These are phyloP conservation scores for Cinchona pubescens DNA, from an alignment of 257 asterid genomes.

Conservation along the genomic window DNA sequence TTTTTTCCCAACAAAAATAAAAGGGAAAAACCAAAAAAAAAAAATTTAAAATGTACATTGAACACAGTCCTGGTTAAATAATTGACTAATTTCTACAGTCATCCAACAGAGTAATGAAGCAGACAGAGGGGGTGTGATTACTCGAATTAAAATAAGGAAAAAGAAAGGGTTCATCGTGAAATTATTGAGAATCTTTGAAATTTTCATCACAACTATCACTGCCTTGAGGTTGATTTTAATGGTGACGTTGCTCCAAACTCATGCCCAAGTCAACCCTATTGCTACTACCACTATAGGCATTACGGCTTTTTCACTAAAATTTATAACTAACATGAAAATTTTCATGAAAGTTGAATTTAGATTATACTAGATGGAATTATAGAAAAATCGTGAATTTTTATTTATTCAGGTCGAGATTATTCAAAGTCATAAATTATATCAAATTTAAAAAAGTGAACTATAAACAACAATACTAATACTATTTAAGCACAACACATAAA, in stretches of 20 bases:
- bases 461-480: too few relatives aligned
- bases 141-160: neutral
- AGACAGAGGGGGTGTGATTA: conserved; percentile 2
- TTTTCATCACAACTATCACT: conserved; percentile 78
- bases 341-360: too few relatives aligned
- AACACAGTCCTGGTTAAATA: conserved; percentile 12
- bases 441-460: too few relatives aligned
- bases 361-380: too few relatives aligned
- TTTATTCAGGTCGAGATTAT: too few relatives aligned
- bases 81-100: conserved; percentile 27
- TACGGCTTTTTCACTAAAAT: too few relatives aligned
- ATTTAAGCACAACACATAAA: too few relatives aligned
- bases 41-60: conserved; percentile 8
- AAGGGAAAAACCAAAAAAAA: neutral
- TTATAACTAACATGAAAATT: too few relatives aligned
- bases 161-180: conserved; percentile 12
- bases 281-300: conserved; percentile 44
- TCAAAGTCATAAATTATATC: too few relatives aligned
- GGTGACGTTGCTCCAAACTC: conserved; percentile 79
- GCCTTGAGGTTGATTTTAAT: conserved; percentile 60
- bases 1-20: neutral
- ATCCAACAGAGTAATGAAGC: conserved; percentile 17
- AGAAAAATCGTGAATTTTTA: too few relatives aligned
- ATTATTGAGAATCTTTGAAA: conserved; percentile 61
- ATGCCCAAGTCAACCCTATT: conserved; percentile 78